Base-by-base conservation (phyloP, 805 yeast genomes). In the Candida peoriensis region DNA sequence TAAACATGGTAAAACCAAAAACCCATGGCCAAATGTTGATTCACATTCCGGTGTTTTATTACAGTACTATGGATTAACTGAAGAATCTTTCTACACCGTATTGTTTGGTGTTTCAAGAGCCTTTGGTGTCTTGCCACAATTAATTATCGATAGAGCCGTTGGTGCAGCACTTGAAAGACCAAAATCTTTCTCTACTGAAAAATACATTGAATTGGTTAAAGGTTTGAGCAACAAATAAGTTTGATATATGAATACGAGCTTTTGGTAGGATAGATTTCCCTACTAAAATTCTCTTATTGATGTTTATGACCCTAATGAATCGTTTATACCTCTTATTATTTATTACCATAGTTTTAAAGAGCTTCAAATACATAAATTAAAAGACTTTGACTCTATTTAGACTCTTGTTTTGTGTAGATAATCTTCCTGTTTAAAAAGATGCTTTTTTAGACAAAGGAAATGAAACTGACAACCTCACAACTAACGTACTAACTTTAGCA, bases 21-120 rank as follows among this genome's bases (percentile, higher is more conserved):
- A 83, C 76, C 93, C 93, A 66, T 83, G 88, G 88, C 93, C 94
- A 65, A 83, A 83, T 60, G 94, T 83, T 47, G 94, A 83, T 66
- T 81, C 93, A 36, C 87, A 81, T 67, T 81, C 90, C 33, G 94
- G 94, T 67, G 87, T 82, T 44, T 65, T 84, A 51, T 72, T 83
- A 63, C 89, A 83, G 66, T 79, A 84, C 74, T 83, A 83, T 68
- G 94, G 94, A 52, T 67, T 83, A 57, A 80, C 81, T 37, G 87
- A 83, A 70, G 78, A 77, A 53, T 74, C 84, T 28, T 84, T 80
- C 79, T 83, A 83, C 75, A 84, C 93, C 35, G 94, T 83, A 27
- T 66, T 83, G 59, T 83, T 83, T 62, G 93, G 90, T 71, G 93
- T 83, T 38, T 72, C 90, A 33, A 81, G 94, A 66, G 89, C 93